Base-by-base conservation (phyloP, 2,329 filamentous ascomycete species). In the Exserohilum rostratum region DNA sequence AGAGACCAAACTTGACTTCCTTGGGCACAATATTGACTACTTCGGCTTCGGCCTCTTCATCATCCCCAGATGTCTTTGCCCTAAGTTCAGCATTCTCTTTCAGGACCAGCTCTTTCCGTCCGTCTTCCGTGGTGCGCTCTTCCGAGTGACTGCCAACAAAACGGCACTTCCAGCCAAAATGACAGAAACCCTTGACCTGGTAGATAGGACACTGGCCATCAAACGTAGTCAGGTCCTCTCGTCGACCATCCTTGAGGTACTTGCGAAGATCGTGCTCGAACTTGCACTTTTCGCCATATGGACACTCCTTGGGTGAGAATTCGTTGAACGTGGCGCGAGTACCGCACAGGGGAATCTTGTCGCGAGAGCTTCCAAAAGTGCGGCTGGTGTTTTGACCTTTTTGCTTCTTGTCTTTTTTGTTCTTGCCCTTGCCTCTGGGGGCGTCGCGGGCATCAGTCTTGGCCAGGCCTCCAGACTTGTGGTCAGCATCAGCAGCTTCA, bases 151-250 rank as follows among this genome's bases (percentile, higher is more conserved):
- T 96, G 59, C 84, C 84, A 30, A 91, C 89, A 70, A 97, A 96
- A 18, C 93, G 89, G 73, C 95, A 99, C 73, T 93, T 96, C 93
- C 93, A 99, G 5, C 95, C 95, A 12, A 89, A 85, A 44, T 85
- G 83, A 67, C 95, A 99, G 58, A 82, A 85, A 11, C 93, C 93
- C 60, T 88, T 85, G 13, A 81, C 80, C 62, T 90, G 87, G 74
- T 87, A 97, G 7, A 96, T 84, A 0, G 93, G 93, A 69, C 95
- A 99, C 58, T 88, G 81, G 6, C 90, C 89, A 37, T 82, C 83
- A 67, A 96, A 89, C 0, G 89, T 91, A 5, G 83, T 83, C 34
- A 97, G 81, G 69, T 98, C 91, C 56, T 86, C 86, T 39, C 91
- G 86, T 62, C 93, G 93, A 57, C 92, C 90, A 52, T 95, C 86